Base-by-base conservation (phyloP, 2,329 filamentous ascomycete species). In the Cadophora malorum region DNA sequence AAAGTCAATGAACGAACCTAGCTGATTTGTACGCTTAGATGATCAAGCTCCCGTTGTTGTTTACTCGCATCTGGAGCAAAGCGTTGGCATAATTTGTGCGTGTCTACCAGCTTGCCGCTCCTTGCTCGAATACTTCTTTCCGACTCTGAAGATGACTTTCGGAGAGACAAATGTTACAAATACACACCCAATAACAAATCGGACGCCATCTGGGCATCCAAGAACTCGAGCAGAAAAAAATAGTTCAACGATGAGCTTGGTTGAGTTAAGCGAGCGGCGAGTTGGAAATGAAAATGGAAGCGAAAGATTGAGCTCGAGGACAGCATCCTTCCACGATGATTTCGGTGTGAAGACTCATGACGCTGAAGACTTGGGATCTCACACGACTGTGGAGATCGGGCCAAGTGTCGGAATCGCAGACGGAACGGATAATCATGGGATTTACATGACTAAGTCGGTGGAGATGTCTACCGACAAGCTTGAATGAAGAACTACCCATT, bases 61-160 rank as follows among this genome's bases (percentile, higher is more conserved):
- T 14, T 72, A 65, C 58, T 71, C 69, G 4, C 65, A 69, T 55
- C 35, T 81, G 31, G 80, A 81, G 76, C 78, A 77, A 72, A 79
- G 79, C 66, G 75, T 76, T 4, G 79, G 79, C 3, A 80, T 81
- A 45, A 80, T 80, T 55, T 80, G 79, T 70, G 79, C 79, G 55
- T 81, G 79, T 66, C 75, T 81, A 0, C 80, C 80, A 7, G 79
- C 78, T 16, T 74, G 80, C 2, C 79, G 79, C 16, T 79, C 79
- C 1, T 73, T 80, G 7, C 50, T 70, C 14, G 70, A 66, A 25
- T 62, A 63, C 41, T 38, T 65, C 47, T 60, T 72, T 49, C 70
- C 70, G 3, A 25, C 45, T 16, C 33, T 71, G 23, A 80, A 12
- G 79, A 78, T 1, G 65, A 75, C 28, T 7, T 52, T 52, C 7